A percentile compares a stretch with the other conserved stretches of the same genome.
These are phyloP conservation scores for Catharanthus roseus DNA, from an alignment of 257 asterid species.

Conservation along the genomic window DNA sequence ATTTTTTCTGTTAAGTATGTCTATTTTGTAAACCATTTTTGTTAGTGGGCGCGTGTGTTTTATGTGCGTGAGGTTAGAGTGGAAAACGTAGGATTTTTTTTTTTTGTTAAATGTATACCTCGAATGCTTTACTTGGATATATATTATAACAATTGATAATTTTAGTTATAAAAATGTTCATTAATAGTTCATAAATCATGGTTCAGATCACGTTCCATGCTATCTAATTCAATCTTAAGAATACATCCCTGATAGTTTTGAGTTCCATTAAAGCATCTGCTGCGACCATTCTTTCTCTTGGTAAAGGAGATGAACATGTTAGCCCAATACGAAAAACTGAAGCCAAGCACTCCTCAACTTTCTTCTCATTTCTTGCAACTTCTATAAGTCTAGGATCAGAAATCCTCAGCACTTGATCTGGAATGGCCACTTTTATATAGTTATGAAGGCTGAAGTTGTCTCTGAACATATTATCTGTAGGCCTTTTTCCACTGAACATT, in stretches of 20 bases:
- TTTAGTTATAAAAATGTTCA: too few species aligned
- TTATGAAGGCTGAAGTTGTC: constrained; percentile 16
- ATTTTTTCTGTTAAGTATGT: too few species aligned
- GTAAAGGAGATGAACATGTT: constrained; percentile 23
- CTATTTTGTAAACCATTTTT: too few species aligned
- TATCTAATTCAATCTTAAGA: background rate
- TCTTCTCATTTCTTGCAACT: background rate
- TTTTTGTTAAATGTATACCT: too few species aligned
- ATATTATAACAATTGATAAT: too few species aligned
- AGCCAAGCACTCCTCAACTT: constrained; percentile 11
- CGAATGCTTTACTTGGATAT: too few species aligned
- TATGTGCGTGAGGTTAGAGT: too few species aligned
- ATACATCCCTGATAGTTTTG: background rate
- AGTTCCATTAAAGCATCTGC: constrained; percentile 23
- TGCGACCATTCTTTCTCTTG: constrained; percentile 23
- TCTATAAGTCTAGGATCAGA: constrained; percentile 16
- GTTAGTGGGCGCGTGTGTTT: too few species aligned
- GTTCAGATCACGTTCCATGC: too few species aligned
- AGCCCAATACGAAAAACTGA: constrained; percentile 20
- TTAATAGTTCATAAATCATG: too few species aligned
- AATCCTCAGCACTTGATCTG: constrained; percentile 11
- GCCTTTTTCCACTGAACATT: constrained; percentile 13
- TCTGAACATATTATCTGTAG: constrained; percentile 6
- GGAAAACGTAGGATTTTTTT: too few species aligned
- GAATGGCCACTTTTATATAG: constrained; percentile 16